These are phyloP conservation scores for Fragilaria crotonensis DNA, from an alignment of 108 stramenopile genomes.

Conservation along the genomic window DNA sequence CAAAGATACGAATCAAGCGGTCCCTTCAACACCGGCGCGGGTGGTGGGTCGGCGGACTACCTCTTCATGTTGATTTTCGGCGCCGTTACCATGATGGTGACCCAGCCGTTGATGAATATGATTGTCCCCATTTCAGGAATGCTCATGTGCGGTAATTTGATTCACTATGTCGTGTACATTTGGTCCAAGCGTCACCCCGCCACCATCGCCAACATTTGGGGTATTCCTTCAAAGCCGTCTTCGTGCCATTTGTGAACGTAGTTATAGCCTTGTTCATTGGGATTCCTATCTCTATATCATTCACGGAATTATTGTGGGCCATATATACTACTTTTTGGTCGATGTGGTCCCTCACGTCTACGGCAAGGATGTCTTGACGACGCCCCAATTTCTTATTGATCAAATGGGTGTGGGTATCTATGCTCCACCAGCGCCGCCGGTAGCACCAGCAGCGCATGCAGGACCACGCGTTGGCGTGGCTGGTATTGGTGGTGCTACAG, in stretches of 20 bases:
- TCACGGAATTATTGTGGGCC: conserved; percentile 73
- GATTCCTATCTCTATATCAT: conserved; percentile 41
- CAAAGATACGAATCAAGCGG: conserved; percentile 68
- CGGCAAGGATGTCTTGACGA: conserved; percentile 71
- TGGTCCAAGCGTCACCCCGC: conserved; percentile 82
- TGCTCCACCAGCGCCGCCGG: conserved; percentile 31
- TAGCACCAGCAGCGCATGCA: conserved; percentile 6
- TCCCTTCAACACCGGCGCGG: conserved; percentile 87
- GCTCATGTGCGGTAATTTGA: conserved; percentile 56
- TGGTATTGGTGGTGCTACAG: too few species aligned
- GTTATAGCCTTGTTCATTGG: conserved; percentile 73
- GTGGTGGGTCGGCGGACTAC: conserved; percentile 44
- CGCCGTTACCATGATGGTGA: conserved; percentile 33
- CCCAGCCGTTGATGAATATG: conserved; percentile 49
- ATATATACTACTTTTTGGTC: conserved; percentile 84
- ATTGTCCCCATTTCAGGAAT: conserved; percentile 35
- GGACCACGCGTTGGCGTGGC: too few species aligned
- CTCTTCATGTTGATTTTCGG: conserved; percentile 61
- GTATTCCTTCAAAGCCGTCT: conserved; percentile 72
- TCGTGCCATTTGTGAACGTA: conserved; percentile 80
- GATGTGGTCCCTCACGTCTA: conserved; percentile 82
- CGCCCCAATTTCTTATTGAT: conserved; percentile 81
- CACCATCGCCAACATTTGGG: conserved; percentile 78
- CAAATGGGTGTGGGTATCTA: conserved; percentile 73
- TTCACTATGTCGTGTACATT: conserved; percentile 75